Base-by-base conservation (phyloP, 495 filamentous ascomycete species). In the Penicillium bialowiezense region DNA sequence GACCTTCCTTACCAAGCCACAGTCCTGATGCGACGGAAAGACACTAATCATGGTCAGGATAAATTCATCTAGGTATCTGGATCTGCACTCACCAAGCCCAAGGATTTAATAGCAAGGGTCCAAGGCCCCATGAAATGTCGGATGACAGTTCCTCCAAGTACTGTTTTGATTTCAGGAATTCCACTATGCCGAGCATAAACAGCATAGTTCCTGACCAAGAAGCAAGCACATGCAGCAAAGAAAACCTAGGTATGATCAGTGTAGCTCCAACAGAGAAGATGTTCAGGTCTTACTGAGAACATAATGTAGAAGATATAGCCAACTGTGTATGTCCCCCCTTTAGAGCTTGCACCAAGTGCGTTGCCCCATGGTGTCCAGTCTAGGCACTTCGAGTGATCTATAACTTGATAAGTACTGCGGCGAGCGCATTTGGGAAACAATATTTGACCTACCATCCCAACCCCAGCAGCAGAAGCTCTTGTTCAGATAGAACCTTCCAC, bases 1-100 rank as follows among this genome's bases (percentile, higher is more conserved):
- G 93, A 4, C 93, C 93, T 76, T 98, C 93, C 64, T 98, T 98
- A 15, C 93, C 93, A n/a, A 98, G 69, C 93, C 93, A 98, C 70
- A 98, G 79, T 12, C 93, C 95, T 15, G 93, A 97, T 53, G 90
- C 90, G 54, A 97, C 95, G 20, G 93, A 85, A 34, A 98, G 80
- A 67, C 93, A 95, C 89, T 56, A 1, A 8, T 18, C 23, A 38
- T 12, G 14, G 23, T 60, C 33, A 65, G 60, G 38, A 36, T 56
- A 17, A 13, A 9, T 10, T 26, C 1, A 14, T 36, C 35, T 10
- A 7, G 18, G 13, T 21, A 14, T 7, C 15, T 17, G 7, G 13
- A 26, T 23, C 8, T 40, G 28, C 13, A 69, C 82, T 64, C 75
- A 93, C 90, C 71, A 98, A 69, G 34, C 93, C 93, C 32, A 98